Percentiles rank a stretch among this genome's conserved stretches.
Evolutionary conservation across 805 yeast genomes (phyloP).

Genomic region (Pichia occidentalis): DNA sequence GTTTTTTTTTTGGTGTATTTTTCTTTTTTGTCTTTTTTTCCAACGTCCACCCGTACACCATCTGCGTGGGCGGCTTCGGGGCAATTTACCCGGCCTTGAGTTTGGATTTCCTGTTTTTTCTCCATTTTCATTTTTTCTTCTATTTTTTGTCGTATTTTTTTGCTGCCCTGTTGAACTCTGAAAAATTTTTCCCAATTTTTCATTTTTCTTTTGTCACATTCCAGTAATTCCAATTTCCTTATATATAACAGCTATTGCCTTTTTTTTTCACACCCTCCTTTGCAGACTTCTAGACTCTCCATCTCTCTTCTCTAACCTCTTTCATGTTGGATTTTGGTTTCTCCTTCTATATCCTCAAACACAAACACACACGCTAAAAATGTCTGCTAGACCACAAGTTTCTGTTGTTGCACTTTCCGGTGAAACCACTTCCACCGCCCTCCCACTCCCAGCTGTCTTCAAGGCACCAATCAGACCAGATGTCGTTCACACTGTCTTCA

Average conservation of each 20-base stretch:
- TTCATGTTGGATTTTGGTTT: not conserved
- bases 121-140: no score
- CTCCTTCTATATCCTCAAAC: not conserved
- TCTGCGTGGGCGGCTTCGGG: no score
- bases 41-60: no score
- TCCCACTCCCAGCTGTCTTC: constrained; percentile 98
- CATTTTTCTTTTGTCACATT: no score
- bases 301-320: not conserved
- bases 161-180: not conserved
- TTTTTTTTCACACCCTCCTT: not conserved
- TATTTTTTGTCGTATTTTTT: no score
- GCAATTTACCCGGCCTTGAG: no score
- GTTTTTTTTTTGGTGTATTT: no score
- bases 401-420: constrained; percentile 83
- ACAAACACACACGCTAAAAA: constrained; percentile 16
- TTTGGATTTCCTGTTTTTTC: no score
- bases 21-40: no score
- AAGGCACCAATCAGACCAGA: constrained; percentile 99
- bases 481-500: constrained; percentile 97
- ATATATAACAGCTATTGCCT: no score
- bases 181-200: not conserved
- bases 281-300: not conserved
- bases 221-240: no score
- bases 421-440: constrained; percentile 73
- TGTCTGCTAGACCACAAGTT: constrained; percentile 83